Evolutionary conservation across 176 grass and related monocot genomes (phyloP).

Genomic region (Oryza australiensis): DNA sequence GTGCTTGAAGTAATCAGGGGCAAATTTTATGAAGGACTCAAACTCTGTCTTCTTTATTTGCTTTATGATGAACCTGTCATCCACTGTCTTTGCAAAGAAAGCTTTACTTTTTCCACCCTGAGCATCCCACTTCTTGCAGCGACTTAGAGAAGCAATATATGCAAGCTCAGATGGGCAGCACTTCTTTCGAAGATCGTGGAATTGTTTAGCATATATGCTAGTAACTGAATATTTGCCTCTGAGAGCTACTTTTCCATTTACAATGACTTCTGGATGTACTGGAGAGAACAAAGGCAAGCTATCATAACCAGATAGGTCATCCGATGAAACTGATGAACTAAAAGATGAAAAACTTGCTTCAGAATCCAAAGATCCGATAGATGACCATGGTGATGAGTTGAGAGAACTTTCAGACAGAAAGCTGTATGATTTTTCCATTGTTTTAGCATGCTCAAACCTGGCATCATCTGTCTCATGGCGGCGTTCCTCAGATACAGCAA

Average conservation of each 20-base stretch:
- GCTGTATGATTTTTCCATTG: slow-evolving; percentile 73
- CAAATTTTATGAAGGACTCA: slow-evolving; percentile 92
- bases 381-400: slow-evolving; percentile 62
- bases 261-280: slow-evolving; percentile 66
- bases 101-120: slow-evolving; percentile 95
- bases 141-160: slow-evolving; percentile 80
- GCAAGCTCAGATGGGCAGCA: slow-evolving; percentile 84
- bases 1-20: slow-evolving; percentile 89
- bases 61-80: slow-evolving; percentile 98
- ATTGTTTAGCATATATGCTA: slow-evolving; percentile 64
- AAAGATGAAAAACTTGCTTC: slow-evolving; percentile 46
- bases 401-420: slow-evolving; percentile 57
- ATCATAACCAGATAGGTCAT: slow-evolving; percentile 63
- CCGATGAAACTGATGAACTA: slow-evolving; percentile 50
- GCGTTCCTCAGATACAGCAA: slow-evolving; percentile 63
- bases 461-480: slow-evolving; percentile 29
- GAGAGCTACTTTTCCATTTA: slow-evolving; percentile 59
- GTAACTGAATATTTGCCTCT: slow-evolving; percentile 76
- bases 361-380: slow-evolving; percentile 62
- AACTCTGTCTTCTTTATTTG: slow-evolving; percentile 98
- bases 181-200: slow-evolving; percentile 75
- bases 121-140: slow-evolving; percentile 97
- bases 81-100: slow-evolving; percentile 86
- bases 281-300: slow-evolving; percentile 49
- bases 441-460: slow-evolving; percentile 36